Conservation (phyloP, 495 filamentous ascomycete genomes). For the Tuber melanosporum region DNA sequence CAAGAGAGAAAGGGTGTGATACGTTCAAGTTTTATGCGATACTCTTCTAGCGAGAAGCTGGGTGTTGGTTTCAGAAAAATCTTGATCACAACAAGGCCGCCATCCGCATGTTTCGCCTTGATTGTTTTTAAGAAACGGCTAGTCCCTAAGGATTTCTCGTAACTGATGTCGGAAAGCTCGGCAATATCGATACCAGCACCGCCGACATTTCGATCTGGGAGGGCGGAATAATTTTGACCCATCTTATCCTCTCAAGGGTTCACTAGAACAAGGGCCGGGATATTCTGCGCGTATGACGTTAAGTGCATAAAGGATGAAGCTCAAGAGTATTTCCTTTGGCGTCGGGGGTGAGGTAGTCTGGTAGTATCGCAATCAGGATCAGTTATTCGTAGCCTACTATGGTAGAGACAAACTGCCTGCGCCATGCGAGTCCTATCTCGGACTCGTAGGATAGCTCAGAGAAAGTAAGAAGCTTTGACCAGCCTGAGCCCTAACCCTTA, state of each 20-base stretch:
- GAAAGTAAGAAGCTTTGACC: background rate
- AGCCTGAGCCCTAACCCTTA: background rate
- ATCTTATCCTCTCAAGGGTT: slow-evolving; percentile 49
- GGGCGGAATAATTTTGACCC: slow-evolving; percentile 95
- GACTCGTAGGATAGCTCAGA: background rate
- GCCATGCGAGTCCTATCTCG: background rate
- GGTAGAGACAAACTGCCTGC: background rate
- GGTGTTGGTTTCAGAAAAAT: slow-evolving; percentile 85
- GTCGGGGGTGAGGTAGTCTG: background rate
- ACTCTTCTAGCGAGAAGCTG: slow-evolving; percentile 36
- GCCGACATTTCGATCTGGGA: slow-evolving; percentile 61
- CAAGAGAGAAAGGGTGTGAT: slow-evolving; percentile 7
- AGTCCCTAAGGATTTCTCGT: slow-evolving; percentile 87
- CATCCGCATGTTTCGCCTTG: slow-evolving; percentile 79
- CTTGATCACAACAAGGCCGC: slow-evolving; percentile 76
- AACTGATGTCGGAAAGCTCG: slow-evolving; percentile 78
- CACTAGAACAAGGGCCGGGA: background rate
- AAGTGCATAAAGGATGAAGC: background rate
- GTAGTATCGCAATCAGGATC: background rate
- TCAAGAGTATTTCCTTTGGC: background rate
- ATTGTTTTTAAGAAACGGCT: slow-evolving; percentile 98
- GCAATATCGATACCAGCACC: slow-evolving; percentile 88
- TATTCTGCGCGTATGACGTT: background rate
- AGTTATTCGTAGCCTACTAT: background rate
- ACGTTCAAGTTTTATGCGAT: slow-evolving; percentile 36